Evolutionary conservation across 2,329 filamentous ascomycete species (phyloP), one percentile per base, ranked within the genome.

Genomic region (Ophiocordyceps australis): DNA sequence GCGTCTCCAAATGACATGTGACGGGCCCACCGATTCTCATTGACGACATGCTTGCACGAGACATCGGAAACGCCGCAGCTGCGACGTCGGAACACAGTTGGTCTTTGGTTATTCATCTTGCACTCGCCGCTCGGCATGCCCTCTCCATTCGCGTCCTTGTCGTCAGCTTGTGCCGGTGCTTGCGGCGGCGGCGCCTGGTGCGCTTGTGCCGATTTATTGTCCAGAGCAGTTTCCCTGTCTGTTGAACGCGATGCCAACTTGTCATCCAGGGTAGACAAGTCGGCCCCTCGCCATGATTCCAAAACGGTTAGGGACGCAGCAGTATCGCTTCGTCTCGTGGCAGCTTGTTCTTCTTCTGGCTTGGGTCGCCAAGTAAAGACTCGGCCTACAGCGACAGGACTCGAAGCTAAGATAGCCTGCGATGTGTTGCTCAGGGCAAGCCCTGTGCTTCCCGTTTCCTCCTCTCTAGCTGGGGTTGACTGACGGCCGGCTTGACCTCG

Each of bases 1-100:
- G 74, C 78, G 23, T 74, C 62, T 30, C 74, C 72, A 44, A 85
- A 85, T 4, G 77, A 83, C 34, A 85, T 59, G 22, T 76, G 66
- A 2, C 77, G 69, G 2, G 76, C 68, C 65, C 74, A 80, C 30
- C 65, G 66, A 16, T 59, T 58, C 32, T 78, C 71, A 32, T 68
- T 61, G 2, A 55, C 46, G 6, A 32, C 34, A 2, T 30, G 49
- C 27, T 36, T 45, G 17, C 43, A 39, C 15, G 38, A 31, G 4
- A 45, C 30, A 7, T 43, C 44, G 1, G 44, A 39, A 3, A 45
- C 42, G 5, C 57, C 52, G 20, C 68, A 47, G 38, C 69, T 75
- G 37, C 74, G 63, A 14, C 77, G 69, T 12, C 77, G 66, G 15
- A 65, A 62, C 8, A 81, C 54, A 7, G 59, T 54, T 5, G 56